Evolutionary conservation across 768 basidiomycete species (phyloP), one percentile per base, ranked within the genome.

Genomic region (Leccinellum luteum): DNA sequence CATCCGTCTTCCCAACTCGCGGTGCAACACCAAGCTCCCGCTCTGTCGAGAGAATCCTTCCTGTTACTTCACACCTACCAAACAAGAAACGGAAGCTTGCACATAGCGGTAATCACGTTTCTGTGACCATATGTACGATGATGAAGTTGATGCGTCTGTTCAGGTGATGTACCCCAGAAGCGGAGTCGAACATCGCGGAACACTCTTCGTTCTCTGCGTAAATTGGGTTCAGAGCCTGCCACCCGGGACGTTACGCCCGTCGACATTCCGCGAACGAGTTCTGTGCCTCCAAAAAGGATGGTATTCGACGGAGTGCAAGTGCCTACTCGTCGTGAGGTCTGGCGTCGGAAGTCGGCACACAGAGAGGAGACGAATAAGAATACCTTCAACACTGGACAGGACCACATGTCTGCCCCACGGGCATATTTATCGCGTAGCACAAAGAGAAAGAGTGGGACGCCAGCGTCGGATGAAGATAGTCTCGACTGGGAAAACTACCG

Each of bases 401-500:
- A 32, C 10, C 48, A 6, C 14, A 51, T 27, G 8, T 51, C 54
- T 15, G 21, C 27, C 19, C 34, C 53, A 5, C n/a, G 32, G n/a
- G 17, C 58, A 6, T 49, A 52, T 23, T 48, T 57, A 9, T 8
- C 55, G 7, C n/a, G 21, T 14, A 3, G 34, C 23, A 19, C 47
- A 25, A 56, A 51, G 14, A 19, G 48, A n/a, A 44, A 56, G 47
- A 34, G 48, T 28, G 48, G 44, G 49, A 38, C 47, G 9, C 19
- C 51, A 12, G 50, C 51, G 17, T 52, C 55, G 14, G 60, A 64
- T 15, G 61, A 64, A 27, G 63, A 69, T 8, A 68, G 70, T 23
- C 61, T 75, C 27, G 72, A 67, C 54, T 70, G 75, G 73, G 74
- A 75, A 56, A 59, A 65, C 35, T n/a, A 60, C 19, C 64, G 60